A percentile compares a stretch with the other conserved stretches of the same genome.
Evolutionary conservation across 805 yeast species (phyloP).

Genomic region (Debaryomyces hansenii): DNA sequence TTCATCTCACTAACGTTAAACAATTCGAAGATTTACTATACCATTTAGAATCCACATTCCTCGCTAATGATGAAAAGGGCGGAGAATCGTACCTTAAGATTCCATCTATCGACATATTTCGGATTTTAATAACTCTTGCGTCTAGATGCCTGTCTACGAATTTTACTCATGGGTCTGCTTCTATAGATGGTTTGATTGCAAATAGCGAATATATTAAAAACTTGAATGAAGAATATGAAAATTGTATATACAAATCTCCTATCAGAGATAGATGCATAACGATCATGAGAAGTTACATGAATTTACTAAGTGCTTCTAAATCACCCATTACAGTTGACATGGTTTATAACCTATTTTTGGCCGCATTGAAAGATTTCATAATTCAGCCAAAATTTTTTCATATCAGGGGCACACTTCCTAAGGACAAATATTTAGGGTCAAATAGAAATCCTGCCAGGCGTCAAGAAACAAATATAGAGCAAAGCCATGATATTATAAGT

Average conservation of each 20-base stretch:
- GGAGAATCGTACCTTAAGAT: slow-evolving; percentile 9
- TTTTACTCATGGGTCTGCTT: slow-evolving; percentile 19
- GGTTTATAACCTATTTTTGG: background rate
- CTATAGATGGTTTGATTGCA: slow-evolving; percentile 19
- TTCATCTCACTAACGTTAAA: slow-evolving; percentile 25
- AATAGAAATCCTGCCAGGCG: no score
- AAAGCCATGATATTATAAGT: slow-evolving; percentile 5
- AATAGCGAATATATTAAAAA: slow-evolving; percentile 18
- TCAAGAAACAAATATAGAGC: background rate
- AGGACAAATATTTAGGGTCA: no score
- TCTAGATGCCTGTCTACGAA: slow-evolving; percentile 25
- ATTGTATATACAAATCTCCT: slow-evolving; percentile 16
- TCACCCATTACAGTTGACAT: background rate
- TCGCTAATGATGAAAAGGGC: background rate
- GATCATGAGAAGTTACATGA: slow-evolving; percentile 1
- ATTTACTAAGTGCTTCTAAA: background rate
- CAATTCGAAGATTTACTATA: slow-evolving; percentile 29
- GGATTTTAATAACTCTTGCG: slow-evolving; percentile 32
- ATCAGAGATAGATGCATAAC: slow-evolving; percentile 18
- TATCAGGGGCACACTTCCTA: background rate
- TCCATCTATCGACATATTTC: slow-evolving; percentile 27
- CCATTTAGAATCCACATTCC: slow-evolving; percentile 21
- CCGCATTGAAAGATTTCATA: background rate
- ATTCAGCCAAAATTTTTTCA: background rate
- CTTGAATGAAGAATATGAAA: slow-evolving; percentile 19